Conservation (phyloP, 371 early-diverging fungal genomes). For the Rhizopus arrhizus region DNA sequence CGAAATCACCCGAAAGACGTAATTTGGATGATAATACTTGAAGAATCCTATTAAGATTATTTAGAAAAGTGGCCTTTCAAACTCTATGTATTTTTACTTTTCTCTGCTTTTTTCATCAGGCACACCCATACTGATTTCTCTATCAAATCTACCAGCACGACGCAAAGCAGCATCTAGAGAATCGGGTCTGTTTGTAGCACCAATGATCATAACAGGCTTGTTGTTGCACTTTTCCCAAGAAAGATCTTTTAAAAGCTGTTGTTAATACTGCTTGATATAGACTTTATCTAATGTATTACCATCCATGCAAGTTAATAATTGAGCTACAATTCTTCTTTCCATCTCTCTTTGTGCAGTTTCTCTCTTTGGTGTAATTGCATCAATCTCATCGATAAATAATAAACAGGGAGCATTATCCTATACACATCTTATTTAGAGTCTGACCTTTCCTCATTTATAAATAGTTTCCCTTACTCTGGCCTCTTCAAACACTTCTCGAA, state of each 20-base stretch:
- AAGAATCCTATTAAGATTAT: conserved; percentile 70
- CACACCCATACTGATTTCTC: conserved; percentile 97
- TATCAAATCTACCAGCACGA: conserved; percentile 98
- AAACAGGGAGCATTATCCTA: conserved; percentile 83
- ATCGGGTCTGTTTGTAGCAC: conserved; percentile 99
- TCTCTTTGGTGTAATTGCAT: conserved; percentile 99
- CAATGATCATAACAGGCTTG: conserved; percentile 96
- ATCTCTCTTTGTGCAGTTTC: conserved; percentile 99
- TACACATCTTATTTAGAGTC: neutral
- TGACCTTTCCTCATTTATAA: neutral
- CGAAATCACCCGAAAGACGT: conserved; percentile 84
- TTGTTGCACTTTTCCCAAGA: conserved; percentile 84
- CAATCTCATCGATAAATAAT: conserved; percentile 99
- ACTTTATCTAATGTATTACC: conserved; percentile 44
- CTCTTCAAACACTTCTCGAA: conserved; percentile 97
- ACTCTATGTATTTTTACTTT: conserved; percentile 56
- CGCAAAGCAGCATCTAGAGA: conserved; percentile 96
- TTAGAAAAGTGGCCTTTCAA: neutral
- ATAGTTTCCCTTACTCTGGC: conserved; percentile 63
- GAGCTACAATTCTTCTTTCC: conserved; percentile 99
- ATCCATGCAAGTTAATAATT: conserved; percentile 98
- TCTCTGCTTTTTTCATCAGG: conserved; percentile 95
- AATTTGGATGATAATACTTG: conserved; percentile 88
- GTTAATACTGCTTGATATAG: neutral
- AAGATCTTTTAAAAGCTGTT: conserved; percentile 51